Percentiles rank a stretch among this genome's conserved stretches.
Conservation (phyloP, 1,139 yeast genomes). For the Geotrichum fermentans region DNA sequence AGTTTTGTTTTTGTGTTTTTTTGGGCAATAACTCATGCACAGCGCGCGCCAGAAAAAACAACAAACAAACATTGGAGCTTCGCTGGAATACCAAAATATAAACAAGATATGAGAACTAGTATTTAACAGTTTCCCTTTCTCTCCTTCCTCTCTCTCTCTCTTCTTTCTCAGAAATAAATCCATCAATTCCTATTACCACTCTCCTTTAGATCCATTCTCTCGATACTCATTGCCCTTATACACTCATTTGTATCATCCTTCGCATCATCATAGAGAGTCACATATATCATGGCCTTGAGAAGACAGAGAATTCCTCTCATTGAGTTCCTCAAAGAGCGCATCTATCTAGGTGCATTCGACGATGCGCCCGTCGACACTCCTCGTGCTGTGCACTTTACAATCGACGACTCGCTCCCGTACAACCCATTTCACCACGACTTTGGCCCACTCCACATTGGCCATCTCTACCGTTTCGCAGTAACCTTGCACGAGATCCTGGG, state of each 20-base stretch:
- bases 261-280: no score
- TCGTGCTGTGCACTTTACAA: constrained; percentile 78
- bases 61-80: no score
- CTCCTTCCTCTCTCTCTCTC: background rate
- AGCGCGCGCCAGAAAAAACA: no score
- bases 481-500: constrained; percentile 85
- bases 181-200: background rate
- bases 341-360: constrained; percentile 88
- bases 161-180: background rate
- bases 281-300: no score
- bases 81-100: no score
- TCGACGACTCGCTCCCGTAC: constrained; percentile 86
- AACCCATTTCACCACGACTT: constrained; percentile 92
- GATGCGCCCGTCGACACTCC: constrained; percentile 70
- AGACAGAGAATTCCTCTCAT: constrained; percentile 36
- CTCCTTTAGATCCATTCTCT: background rate
- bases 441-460: constrained; percentile 93
- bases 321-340: constrained; percentile 54
- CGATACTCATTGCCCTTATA: background rate
- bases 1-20: no score
- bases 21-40: no score
- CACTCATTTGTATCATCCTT: background rate
- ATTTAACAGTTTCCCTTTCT: no score
- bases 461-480: constrained; percentile 89
- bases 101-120: no score